Evolutionary conservation across 2,329 filamentous ascomycete species (phyloP).

Genomic region (Colletotrichum scovillei): DNA sequence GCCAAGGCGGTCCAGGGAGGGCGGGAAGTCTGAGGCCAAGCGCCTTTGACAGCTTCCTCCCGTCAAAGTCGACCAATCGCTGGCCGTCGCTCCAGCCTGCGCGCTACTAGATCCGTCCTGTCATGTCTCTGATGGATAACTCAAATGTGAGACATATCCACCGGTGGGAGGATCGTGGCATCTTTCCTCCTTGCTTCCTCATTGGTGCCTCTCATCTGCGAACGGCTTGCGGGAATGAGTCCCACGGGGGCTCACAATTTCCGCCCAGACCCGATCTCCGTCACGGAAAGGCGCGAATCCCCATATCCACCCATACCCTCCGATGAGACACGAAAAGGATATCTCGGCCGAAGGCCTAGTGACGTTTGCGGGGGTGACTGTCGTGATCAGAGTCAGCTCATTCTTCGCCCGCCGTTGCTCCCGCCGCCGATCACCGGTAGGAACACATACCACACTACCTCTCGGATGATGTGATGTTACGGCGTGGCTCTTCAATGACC

Average conservation of each 20-base stretch:
- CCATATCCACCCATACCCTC: neutral
- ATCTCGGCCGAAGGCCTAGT: slow-evolving; percentile 22
- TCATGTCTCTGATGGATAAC: slow-evolving; percentile 13
- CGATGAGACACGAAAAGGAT: slow-evolving; percentile 7
- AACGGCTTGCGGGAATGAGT: slow-evolving; percentile 18
- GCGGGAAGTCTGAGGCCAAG: slow-evolving; percentile 27
- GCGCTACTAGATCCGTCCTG: slow-evolving; percentile 18
- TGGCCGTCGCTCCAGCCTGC: neutral
- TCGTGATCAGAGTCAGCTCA: slow-evolving; percentile 11
- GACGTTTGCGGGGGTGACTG: slow-evolving; percentile 30
- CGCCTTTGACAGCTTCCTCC: slow-evolving; percentile 23
- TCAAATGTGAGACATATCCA: slow-evolving; percentile 24
- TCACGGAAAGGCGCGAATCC: slow-evolving; percentile 2
- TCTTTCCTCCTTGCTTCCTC: slow-evolving; percentile 14
- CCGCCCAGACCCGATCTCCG: slow-evolving; percentile 6
- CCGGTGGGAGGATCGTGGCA: neutral
- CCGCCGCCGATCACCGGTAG: slow-evolving; percentile 31
- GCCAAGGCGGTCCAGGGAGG: slow-evolving; percentile 19
- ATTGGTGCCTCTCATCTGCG: slow-evolving; percentile 28
- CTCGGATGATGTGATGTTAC: neutral
- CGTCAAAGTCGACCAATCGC: slow-evolving; percentile 1
- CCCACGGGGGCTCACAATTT: neutral
- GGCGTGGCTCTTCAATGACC: neutral
- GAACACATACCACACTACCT: neutral
- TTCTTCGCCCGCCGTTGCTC: slow-evolving; percentile 25